Evolutionary conservation across 176 grass and related monocot species (phyloP), one percentile per base, ranked within the genome.

Genomic region (Pontederia paniculata): DNA sequence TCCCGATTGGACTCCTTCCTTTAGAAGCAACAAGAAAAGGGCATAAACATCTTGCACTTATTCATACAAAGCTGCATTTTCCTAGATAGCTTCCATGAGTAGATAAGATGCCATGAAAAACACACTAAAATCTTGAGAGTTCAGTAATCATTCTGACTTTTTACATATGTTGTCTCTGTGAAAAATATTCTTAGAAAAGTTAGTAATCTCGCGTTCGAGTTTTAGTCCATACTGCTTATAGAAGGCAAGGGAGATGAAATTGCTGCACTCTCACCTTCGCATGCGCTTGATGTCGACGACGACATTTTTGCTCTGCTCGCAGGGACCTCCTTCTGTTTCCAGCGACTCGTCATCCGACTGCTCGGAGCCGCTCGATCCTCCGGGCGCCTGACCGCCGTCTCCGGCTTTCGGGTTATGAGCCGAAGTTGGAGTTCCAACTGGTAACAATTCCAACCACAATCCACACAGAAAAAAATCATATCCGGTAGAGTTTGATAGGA

Each of bases 1-100:
- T 98, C 93, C 11, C 93, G 64, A 31, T 98, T 98, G n/a, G 93
- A 98, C 14, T 88, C 93, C 87, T 88, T 98, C 70, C 93, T 98
- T 59, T 37, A 2, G 25, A 73, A 70, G 59, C 12, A 48, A 58
- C 37, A 46, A 73, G 11, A 23, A 37, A 71, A 50, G 51, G 1
- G 22, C 4, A 45, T 47, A 14, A 48, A 50, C 53, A 21, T 1
- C 50, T 70, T 31, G 50, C 63, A 50, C 44, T 44, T 51, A 46
- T 31, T 21, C 3, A 57, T 21, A 20, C 37, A 44, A 6, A 9
- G 2, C 17, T 20, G 10, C 13, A 44, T 20, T 61, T 12, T 12
- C 42, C n/a, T 19, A 10, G 12, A 6, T 6, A 19, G 42, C 42
- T 12, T 10, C 15, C 10, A 48, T 48, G 45, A 48, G 15, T 48